Percentiles rank a stretch among this genome's conserved stretches.
These are phyloP conservation scores for Neonectria punicea DNA, from an alignment of 2,329 filamentous ascomycete species.

Conservation along the genomic window DNA sequence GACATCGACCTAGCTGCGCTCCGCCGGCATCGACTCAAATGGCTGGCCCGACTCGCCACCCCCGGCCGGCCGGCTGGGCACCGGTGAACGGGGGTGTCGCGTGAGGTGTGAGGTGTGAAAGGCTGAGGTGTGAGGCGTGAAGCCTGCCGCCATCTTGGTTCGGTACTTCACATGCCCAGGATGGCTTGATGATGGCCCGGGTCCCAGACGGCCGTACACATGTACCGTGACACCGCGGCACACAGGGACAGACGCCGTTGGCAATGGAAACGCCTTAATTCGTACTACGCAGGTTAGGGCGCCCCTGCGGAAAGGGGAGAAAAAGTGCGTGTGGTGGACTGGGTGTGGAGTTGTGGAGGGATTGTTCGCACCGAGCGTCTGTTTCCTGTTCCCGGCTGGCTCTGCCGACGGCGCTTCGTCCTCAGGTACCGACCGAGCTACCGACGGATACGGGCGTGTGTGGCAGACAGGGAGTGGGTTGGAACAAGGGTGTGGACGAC, in stretches of 20 bases:
- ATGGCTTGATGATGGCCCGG: not conserved
- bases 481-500: constrained; percentile 32
- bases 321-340: not conserved
- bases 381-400: constrained; percentile 11
- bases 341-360: not conserved
- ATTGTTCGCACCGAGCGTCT: not conserved
- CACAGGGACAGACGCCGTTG: not conserved
- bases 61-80: not conserved
- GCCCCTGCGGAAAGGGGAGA: not conserved
- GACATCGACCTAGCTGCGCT: not conserved
- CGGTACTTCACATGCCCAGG: not conserved
- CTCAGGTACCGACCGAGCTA: constrained; percentile 33
- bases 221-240: not conserved
- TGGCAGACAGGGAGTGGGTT: constrained; percentile 39
- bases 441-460: constrained; percentile 35
- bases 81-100: not conserved
- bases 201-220: not conserved
- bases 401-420: constrained; percentile 21
- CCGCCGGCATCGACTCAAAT: constrained; percentile 3
- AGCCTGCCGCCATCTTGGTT: not conserved
- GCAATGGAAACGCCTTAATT: constrained; percentile 33
- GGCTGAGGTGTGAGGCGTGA: not conserved
- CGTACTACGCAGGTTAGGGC: not conserved
- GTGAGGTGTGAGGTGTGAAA: not conserved
- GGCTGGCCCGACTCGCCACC: constrained; percentile 9